Evolutionary conservation across 2,329 filamentous ascomycete genomes (phyloP).

Genomic region (Teratosphaeria nubilosa): DNA sequence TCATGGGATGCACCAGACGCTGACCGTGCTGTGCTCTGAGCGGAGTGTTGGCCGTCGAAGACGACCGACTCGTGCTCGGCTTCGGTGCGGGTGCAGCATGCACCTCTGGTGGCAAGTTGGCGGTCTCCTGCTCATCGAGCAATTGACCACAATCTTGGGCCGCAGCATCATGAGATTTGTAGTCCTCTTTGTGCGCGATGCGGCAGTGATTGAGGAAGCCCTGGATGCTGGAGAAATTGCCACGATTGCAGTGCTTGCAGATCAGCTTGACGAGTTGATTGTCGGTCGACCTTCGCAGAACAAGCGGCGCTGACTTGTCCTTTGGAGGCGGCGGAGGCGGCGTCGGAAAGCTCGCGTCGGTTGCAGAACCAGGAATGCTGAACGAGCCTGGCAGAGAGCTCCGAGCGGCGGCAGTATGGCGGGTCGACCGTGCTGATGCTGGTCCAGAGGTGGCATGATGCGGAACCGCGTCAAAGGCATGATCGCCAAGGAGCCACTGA

Average conservation of each 20-base stretch:
- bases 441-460: slow-evolving; percentile 11
- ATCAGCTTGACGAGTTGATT: slow-evolving; percentile 80
- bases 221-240: slow-evolving; percentile 91
- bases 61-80: slow-evolving; percentile 5
- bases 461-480: slow-evolving; percentile 59
- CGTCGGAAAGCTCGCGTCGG: slow-evolving; percentile 46
- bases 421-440: slow-evolving; percentile 64
- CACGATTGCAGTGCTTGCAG: slow-evolving; percentile 74
- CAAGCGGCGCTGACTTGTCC: slow-evolving; percentile 60
- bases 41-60: slow-evolving; percentile 10
- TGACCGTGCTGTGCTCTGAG: slow-evolving; percentile 8
- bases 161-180: slow-evolving; percentile 91
- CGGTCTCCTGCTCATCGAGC: slow-evolving; percentile 56
- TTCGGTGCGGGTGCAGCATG: slow-evolving; percentile 11
- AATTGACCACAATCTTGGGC: slow-evolving; percentile 78
- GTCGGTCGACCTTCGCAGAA: slow-evolving; percentile 73
- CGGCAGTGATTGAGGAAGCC: slow-evolving; percentile 99
- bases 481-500: slow-evolving; percentile 87
- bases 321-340: slow-evolving; percentile 66
- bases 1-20: slow-evolving; percentile 22
- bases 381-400: slow-evolving; percentile 40
- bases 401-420: slow-evolving; percentile 58
- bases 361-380: slow-evolving; percentile 49
- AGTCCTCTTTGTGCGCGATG: slow-evolving; percentile 86
- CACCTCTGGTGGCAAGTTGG: slow-evolving; percentile 20